Evolutionary conservation across 2,329 filamentous ascomycete species (phyloP).

Genomic region (Cercospora berteroae): DNA sequence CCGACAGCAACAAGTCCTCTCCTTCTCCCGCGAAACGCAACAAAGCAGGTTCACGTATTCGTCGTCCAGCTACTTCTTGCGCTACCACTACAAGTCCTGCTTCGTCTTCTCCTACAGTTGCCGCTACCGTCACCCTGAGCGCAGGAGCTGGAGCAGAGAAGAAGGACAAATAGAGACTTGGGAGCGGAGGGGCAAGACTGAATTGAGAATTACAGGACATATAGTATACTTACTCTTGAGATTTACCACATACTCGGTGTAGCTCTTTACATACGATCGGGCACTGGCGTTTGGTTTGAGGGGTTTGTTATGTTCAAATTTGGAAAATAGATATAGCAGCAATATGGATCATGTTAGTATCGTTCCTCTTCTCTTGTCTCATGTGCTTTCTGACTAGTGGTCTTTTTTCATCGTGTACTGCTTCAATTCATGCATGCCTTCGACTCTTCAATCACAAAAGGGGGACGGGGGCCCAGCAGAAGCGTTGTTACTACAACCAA

Average conservation of each 20-base stretch:
- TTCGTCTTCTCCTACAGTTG: neutral
- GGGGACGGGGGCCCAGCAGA: neutral
- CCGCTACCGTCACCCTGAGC: neutral
- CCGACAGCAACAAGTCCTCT: neutral
- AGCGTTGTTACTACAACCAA: neutral
- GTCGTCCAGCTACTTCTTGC: conserved; percentile 13
- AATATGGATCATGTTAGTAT: neutral
- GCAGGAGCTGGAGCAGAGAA: neutral
- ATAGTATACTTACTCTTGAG: neutral
- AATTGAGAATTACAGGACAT: neutral
- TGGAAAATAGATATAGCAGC: neutral
- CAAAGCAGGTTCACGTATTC: conserved; percentile 21
- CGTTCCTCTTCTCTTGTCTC: neutral
- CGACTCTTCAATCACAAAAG: neutral
- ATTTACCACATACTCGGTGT: neutral
- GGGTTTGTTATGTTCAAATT: neutral
- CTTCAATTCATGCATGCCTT: neutral
- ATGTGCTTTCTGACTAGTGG: neutral
- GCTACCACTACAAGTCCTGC: neutral
- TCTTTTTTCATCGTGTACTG: neutral
- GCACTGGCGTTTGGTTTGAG: neutral
- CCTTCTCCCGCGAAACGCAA: conserved; percentile 7
- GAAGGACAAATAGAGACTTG: neutral
- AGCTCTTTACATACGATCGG: neutral
- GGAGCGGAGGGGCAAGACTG: neutral